Evolutionary conservation across 768 basidiomycete genomes (phyloP).

Genomic region (Lactarius quietus): DNA sequence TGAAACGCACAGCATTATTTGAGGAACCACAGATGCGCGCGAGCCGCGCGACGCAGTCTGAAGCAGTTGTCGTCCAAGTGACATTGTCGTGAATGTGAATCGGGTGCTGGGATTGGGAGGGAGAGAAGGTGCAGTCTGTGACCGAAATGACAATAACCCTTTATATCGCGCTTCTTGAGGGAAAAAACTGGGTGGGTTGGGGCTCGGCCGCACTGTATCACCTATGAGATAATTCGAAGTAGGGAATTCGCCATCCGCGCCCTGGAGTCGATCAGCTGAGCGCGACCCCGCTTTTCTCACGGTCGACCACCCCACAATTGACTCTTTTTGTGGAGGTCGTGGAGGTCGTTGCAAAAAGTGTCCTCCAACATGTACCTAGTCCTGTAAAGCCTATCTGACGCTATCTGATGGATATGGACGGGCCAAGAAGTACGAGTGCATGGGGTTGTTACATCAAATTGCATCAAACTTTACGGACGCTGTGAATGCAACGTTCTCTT

Average conservation of each 20-base stretch:
- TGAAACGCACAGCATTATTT: neutral
- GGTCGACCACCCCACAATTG: neutral
- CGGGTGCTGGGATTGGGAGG: neutral
- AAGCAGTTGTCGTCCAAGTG: constrained; percentile 1
- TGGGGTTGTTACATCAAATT: no score
- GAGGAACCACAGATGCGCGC: neutral
- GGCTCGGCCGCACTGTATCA: neutral
- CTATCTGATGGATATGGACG: no score
- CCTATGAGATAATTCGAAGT: no score
- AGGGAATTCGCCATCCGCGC: neutral
- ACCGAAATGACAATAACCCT: neutral
- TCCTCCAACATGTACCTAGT: no score
- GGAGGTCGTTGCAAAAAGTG: no score
- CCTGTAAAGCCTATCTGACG: no score
- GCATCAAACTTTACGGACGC: neutral
- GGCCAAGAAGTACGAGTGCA: no score
- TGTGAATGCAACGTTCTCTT: neutral
- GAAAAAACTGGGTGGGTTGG: neutral
- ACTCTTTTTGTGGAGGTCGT: no score
- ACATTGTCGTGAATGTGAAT: neutral
- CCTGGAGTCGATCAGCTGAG: neutral
- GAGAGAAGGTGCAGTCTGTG: neutral
- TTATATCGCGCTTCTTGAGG: neutral
- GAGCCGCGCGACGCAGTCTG: constrained; percentile 2
- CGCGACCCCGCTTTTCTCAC: neutral